phyloP scores from a whole-genome alignment of 2,329 filamentous ascomycete genomes.

The Colletotrichum filicis region DNA sequence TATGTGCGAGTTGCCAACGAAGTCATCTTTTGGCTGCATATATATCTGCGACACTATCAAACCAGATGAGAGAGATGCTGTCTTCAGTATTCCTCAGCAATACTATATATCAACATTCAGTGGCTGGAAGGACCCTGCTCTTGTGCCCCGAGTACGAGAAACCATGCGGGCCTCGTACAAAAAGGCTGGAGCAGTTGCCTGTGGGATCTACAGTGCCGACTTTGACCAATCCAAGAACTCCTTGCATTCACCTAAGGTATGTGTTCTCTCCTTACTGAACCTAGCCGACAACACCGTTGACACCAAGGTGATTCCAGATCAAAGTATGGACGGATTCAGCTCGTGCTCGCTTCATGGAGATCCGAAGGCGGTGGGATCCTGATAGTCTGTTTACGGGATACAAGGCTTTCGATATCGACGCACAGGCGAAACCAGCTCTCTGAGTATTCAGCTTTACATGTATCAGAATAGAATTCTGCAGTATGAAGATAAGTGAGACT shows the following conservation, averaged over 20 bases:
- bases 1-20: not conserved
- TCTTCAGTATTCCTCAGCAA: not conserved
- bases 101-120: too few species aligned
- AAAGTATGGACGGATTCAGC: not conserved
- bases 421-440: not conserved
- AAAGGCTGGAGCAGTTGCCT: too few species aligned
- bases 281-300: too few species aligned
- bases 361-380: not conserved
- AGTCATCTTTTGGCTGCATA: not conserved
- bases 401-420: not conserved
- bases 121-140: too few species aligned
- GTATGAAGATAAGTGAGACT: too few species aligned
- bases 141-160: too few species aligned
- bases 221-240: too few species aligned
- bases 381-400: not conserved
- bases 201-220: too few species aligned
- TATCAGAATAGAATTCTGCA: not conserved
- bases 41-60: not conserved
- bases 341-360: not conserved
- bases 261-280: too few species aligned
- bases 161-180: too few species aligned
- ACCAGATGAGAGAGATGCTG: not conserved
- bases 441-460: not conserved
- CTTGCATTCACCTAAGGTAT: too few species aligned
- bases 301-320: not conserved